phyloP scores from a whole-genome alignment of 805 yeast species.

The Starmerella roubikii region DNA sequence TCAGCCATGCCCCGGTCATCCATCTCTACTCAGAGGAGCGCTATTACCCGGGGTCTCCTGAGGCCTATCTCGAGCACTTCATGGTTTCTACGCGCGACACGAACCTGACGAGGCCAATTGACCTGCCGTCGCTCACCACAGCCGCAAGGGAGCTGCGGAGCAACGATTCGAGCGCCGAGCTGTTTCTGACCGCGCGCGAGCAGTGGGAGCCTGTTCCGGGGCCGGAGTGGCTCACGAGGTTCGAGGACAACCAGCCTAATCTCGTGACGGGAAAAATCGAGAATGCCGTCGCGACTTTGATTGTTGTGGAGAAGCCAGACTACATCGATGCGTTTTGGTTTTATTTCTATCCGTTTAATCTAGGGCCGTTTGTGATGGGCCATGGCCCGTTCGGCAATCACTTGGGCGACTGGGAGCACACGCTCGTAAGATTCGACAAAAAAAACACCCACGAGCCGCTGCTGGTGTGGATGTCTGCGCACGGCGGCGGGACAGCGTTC shows the following conservation, averaged over 20 bases:
- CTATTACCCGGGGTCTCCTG: constrained; percentile 72
- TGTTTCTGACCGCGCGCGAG: constrained; percentile 50
- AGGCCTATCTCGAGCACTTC: constrained; percentile 54
- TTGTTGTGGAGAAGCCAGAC: constrained; percentile 83
- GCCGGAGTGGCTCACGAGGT: constrained; percentile 68
- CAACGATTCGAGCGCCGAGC: constrained; percentile 11
- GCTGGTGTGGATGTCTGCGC: constrained; percentile 93
- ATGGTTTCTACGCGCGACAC: constrained; percentile 39
- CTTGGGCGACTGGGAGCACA: constrained; percentile 97
- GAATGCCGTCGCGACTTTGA: constrained; percentile 65
- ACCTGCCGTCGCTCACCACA: constrained; percentile 7
- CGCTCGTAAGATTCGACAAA: constrained; percentile 60
- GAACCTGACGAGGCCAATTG: constrained; percentile 23
- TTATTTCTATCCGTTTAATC: constrained; percentile 82
- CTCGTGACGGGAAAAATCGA: constrained; percentile 55
- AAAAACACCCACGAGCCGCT: constrained; percentile 52
- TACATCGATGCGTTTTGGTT: constrained; percentile 78
- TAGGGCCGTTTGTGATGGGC: constrained; percentile 97
- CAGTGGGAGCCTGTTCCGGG: constrained; percentile 52
- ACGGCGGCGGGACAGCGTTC: constrained; percentile 93
- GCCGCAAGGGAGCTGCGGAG: constrained; percentile 21
- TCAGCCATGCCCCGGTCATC: constrained; percentile 47
- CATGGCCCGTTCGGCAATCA: constrained; percentile 95
- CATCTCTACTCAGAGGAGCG: constrained; percentile 79
- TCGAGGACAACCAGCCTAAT: constrained; percentile 44